A percentile compares a stretch with the other conserved stretches of the same genome.
Conservation (phyloP, 441 rosid genomes). For the Macaranga tanarius region DNA sequence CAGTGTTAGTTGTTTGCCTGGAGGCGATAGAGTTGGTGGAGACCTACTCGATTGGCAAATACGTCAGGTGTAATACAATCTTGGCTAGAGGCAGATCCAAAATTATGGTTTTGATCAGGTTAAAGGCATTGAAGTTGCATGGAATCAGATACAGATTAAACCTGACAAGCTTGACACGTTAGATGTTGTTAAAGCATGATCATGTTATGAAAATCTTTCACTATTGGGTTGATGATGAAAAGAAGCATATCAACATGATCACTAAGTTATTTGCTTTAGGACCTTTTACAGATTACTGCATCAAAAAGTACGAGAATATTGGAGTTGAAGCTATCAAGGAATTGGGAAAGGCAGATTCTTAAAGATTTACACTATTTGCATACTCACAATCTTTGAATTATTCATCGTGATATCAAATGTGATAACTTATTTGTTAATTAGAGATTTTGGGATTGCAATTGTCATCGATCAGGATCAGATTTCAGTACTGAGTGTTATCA, state of each 20-base stretch:
- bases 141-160: no score
- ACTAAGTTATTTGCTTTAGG: conserved; percentile 59
- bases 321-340: conserved; percentile 58
- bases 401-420: conserved; percentile 54
- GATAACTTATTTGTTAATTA: conserved; percentile 60
- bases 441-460: conserved; percentile 48
- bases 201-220: conserved; percentile 45
- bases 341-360: conserved; percentile 63
- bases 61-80: no score
- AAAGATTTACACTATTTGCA: conserved; percentile 51
- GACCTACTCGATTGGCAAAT: no score
- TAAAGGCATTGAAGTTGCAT: no score
- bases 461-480: conserved; percentile 51
- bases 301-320: conserved; percentile 50
- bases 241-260: conserved; percentile 48
- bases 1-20: no score
- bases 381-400: conserved; percentile 45
- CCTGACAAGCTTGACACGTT: conserved; percentile 9
- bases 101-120: no score
- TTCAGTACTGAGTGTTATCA: conserved; percentile 40
- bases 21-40: no score
- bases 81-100: no score
- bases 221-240: conserved; percentile 53
- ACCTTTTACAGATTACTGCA: conserved; percentile 46
- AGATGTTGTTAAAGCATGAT: conserved; percentile 32